Evolutionary conservation across 345 rosid genomes (phyloP), one percentile per base, ranked within the genome.

Genomic region (Linum trigynum): DNA sequence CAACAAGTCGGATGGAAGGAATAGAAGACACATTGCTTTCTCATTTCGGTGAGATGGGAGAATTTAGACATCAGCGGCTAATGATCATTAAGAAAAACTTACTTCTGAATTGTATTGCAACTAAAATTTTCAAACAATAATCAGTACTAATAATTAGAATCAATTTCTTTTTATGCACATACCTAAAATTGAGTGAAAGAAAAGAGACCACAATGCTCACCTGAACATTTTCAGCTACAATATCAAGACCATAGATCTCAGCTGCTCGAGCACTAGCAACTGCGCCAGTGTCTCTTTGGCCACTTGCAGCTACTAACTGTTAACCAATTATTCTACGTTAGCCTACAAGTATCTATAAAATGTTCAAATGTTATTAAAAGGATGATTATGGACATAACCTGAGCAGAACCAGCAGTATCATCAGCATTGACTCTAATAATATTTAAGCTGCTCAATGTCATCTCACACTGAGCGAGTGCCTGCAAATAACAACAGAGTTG

Each of bases 241-340:
- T 75, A 73, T 82, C 73, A 2, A 92, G 90, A 61, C 96, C 98
- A 48, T 92, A 92, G 38, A 92, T 82, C 75, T 81, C 77, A 65
- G 97, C 97, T 63, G 98, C 97, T 58, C 87, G 84, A 65, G 87
- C 80, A 76, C 98, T 90, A n/a, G 98, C 97, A 5, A 92, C 66
- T 57, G 97, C 98, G 38, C 92, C 97, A 32, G 77, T 67, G 55
- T 86, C 89, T 64, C 76, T 85, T 72, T 63, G 50, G 3, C 86
- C 83, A 41, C 75, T 78, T 38, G 80, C 77, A 60, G 94, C 82
- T 56, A 90, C 85, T 68, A 72, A 71, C 97, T 92, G 78, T 59
- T 7, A 17, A 37, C 8, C 16, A 63, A 58, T 57, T 62, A 75
- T 58, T 39, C 17, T 50, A 5, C 43, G 35, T 50, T 39, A 66